Evolutionary conservation across 306 rosid genomes (phyloP).

Genomic region (Quillaja saponaria): DNA sequence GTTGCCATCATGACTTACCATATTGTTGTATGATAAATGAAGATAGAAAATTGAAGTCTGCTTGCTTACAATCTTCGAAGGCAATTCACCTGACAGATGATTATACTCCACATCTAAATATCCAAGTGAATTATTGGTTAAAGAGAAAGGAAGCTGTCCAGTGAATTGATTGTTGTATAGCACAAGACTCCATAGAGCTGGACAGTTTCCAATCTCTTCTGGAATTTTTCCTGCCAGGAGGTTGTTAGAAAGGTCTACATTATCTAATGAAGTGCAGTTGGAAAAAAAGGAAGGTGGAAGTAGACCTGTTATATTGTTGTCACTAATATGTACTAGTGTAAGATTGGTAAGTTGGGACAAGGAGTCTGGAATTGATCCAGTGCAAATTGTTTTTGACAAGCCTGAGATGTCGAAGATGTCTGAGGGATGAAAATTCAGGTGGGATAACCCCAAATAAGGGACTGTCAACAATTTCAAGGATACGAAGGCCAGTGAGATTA

Average conservation of each 20-base stretch:
- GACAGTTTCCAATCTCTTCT: constrained; percentile 60
- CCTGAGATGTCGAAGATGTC: constrained; percentile 40
- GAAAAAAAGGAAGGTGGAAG: constrained; percentile 58
- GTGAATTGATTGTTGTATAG: constrained; percentile 60
- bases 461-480: constrained; percentile 33
- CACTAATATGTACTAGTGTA: constrained; percentile 21
- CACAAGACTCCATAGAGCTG: constrained; percentile 50
- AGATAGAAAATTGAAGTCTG: constrained; percentile 41
- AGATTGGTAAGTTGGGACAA: constrained; percentile 49
- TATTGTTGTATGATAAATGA: constrained; percentile 56
- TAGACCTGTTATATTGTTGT: constrained; percentile 42
- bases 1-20: constrained; percentile 56
- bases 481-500: constrained; percentile 66
- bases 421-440: constrained; percentile 45
- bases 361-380: constrained; percentile 58
- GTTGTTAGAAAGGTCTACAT: constrained; percentile 60
- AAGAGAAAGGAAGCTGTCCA: constrained; percentile 55
- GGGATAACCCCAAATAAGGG: constrained; percentile 53
- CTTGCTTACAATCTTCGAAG: constrained; percentile 36
- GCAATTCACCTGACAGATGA: constrained; percentile 55
- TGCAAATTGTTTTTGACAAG: constrained; percentile 45
- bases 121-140: constrained; percentile 33
- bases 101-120: constrained; percentile 62
- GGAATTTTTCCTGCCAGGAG: constrained; percentile 54
- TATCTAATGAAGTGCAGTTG: constrained; percentile 47